phyloP scores from a whole-genome alignment of 2,329 filamentous ascomycete genomes.

The Verticillium tricorpus region DNA sequence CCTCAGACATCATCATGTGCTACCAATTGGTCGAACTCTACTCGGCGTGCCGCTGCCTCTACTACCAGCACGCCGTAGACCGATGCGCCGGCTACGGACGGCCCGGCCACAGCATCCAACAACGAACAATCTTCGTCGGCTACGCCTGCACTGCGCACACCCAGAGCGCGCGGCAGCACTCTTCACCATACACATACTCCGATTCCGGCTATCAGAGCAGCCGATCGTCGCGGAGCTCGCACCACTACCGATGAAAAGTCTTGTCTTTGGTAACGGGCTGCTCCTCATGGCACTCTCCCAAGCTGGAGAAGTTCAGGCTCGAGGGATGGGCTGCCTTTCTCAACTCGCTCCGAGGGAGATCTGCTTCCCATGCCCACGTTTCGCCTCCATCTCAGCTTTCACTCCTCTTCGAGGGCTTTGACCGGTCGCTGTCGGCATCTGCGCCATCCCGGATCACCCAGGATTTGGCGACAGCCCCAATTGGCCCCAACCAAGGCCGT shows the following conservation, averaged over 20 bases:
- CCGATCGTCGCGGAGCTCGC: constrained; percentile 38
- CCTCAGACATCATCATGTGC: constrained; percentile 58
- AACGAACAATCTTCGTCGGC: constrained; percentile 76
- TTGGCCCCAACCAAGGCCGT: background rate
- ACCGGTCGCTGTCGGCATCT: constrained; percentile 31
- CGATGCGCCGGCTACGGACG: constrained; percentile 73
- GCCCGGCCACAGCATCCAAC: constrained; percentile 65
- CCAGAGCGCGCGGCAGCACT: constrained; percentile 28
- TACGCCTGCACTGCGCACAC: constrained; percentile 66
- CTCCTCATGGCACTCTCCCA: constrained; percentile 33
- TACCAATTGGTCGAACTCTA: constrained; percentile 83
- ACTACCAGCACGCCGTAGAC: constrained; percentile 83
- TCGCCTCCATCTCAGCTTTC: constrained; percentile 43
- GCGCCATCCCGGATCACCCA: constrained; percentile 17
- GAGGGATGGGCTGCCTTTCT: constrained; percentile 44
- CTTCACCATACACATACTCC: constrained; percentile 39
- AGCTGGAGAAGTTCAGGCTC: constrained; percentile 38
- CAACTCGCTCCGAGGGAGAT: constrained; percentile 37
- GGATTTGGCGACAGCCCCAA: constrained; percentile 4
- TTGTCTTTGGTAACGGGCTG: constrained; percentile 47
- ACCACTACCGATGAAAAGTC: constrained; percentile 45
- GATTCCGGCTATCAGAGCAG: constrained; percentile 52
- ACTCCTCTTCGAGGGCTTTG: constrained; percentile 41
- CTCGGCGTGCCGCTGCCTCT: constrained; percentile 80
- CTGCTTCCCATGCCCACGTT: constrained; percentile 22